Base-by-base conservation (phyloP, 2,329 filamentous ascomycete genomes). In the Scedosporium minutisporum region DNA sequence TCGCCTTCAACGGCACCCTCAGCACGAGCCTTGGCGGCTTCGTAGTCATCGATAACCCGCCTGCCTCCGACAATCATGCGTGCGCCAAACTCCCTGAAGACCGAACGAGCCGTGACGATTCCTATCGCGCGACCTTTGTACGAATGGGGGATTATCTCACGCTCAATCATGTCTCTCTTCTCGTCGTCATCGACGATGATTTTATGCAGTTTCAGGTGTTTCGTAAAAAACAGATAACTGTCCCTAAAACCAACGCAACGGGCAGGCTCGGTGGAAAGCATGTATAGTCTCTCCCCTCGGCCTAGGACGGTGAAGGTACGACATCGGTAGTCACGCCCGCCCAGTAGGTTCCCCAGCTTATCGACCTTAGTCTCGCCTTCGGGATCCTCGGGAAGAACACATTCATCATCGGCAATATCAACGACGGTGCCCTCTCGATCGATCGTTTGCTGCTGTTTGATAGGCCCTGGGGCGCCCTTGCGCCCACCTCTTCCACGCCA, bases 41-140 rank as follows among this genome's bases (percentile, higher is more conserved):
- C 87, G 75, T 97, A 99, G 75, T 99, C 95, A 72, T 99, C 95
- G 57, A 84, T 81, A 68, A 99, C 82, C 71, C 87, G 88, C 70
- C 87, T 89, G 61, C 95, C 95, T 21, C 92, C 95, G 23, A 99
- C 92, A 63, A 99, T 84, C 69, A 99, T 99, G 66, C 91, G 86
- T 6, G 95, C 90, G 63, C 95, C 95, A 68, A 99, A 99, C 74
- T 99, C 95, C 63, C 95, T 86, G 74, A 97, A 99, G 16, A 99
- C 95, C 1, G 95, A 97, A 57, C 95, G 88, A 58, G 95, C 95
- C 16, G 95, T 97, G 57, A 97, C 93, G 29, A 99, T 92, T 73
- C 95, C 95, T 73, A 99, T 99, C 4, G 93, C 91, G 61, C 95
- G 90, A 64, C 95, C 95, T 75, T 97, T 99, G 85, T 99, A 99